These are phyloP conservation scores for Thelonectria olida DNA, from an alignment of 2,329 filamentous ascomycete genomes.

Conservation along the genomic window DNA sequence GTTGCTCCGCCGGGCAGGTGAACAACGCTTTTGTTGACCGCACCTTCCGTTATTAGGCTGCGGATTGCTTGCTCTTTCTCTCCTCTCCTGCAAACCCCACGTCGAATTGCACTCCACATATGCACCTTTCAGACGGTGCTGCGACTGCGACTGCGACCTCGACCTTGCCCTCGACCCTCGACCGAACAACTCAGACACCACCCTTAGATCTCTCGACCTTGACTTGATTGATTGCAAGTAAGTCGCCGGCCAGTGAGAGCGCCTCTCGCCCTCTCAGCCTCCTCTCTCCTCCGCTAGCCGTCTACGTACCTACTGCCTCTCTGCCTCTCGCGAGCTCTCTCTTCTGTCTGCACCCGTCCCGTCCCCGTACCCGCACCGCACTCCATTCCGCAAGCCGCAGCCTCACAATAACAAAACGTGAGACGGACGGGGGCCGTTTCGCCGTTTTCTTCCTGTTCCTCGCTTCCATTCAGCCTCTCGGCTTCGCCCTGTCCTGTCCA, in stretches of 20 bases:
- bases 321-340: background rate
- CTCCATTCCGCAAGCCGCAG: constrained; percentile 14
- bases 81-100: constrained; percentile 52
- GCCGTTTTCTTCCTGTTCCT: constrained; percentile 8
- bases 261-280: background rate
- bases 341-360: constrained; percentile 18
- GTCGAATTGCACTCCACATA: constrained; percentile 42
- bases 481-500: constrained; percentile 3
- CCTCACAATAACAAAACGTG: constrained; percentile 25
- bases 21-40: constrained; percentile 28
- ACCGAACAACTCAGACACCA: constrained; percentile 45
- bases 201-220: constrained; percentile 27
- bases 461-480: constrained; percentile 19
- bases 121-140: constrained; percentile 37
- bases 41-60: constrained; percentile 23
- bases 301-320: background rate
- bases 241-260: background rate
- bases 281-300: background rate
- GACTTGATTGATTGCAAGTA: constrained; percentile 21
- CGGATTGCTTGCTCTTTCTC: constrained; percentile 16
- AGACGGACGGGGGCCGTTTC: constrained; percentile 12
- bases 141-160: constrained; percentile 29
- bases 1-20: constrained; percentile 18
- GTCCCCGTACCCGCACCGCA: constrained; percentile 16
- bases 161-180: background rate